phyloP scores from a whole-genome alignment of 2,329 filamentous ascomycete species.

The Fusarium sulawesiense region DNA sequence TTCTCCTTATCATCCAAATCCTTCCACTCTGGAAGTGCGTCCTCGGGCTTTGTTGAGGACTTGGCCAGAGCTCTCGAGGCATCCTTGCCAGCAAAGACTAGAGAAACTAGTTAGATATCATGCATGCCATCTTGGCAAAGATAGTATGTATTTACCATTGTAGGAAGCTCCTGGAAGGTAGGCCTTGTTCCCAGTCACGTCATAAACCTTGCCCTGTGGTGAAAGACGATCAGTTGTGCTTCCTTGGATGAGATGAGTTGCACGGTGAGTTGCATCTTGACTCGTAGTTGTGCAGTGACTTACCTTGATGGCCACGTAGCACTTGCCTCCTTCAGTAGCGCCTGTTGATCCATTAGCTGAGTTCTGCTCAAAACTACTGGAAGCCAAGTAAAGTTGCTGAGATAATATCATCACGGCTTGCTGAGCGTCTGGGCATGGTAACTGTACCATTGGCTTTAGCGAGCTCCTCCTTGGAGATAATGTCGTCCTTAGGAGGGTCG shows the following conservation, averaged over 20 bases:
- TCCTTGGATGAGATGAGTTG: constrained; percentile 2
- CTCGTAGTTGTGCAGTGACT: constrained; percentile 5
- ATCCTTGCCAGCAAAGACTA: constrained; percentile 96
- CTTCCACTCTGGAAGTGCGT: constrained; percentile 84
- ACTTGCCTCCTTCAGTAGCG: constrained; percentile 69
- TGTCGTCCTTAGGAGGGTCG: constrained; percentile 86
- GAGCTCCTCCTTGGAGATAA: constrained; percentile 83
- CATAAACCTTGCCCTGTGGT: constrained; percentile 86
- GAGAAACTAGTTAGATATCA: constrained; percentile 12
- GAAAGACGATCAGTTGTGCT: constrained; percentile 22
- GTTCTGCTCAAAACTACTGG: background rate
- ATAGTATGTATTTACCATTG: constrained; percentile 68
- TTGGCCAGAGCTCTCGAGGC: constrained; percentile 90
- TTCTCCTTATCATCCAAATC: constrained; percentile 88
- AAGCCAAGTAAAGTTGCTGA: background rate
- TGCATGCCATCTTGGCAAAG: background rate
- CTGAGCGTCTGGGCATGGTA: background rate
- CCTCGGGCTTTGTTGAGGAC: constrained; percentile 86
- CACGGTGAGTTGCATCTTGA: constrained; percentile 2
- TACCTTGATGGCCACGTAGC: constrained; percentile 78
- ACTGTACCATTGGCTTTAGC: constrained; percentile 82
- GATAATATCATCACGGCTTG: background rate
- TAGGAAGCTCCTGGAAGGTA: constrained; percentile 88
- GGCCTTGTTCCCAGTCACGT: constrained; percentile 88
- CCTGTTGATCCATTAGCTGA: constrained; percentile 59